Conservation (phyloP, 345 rosid species). For the Rhizophora mangle region DNA sequence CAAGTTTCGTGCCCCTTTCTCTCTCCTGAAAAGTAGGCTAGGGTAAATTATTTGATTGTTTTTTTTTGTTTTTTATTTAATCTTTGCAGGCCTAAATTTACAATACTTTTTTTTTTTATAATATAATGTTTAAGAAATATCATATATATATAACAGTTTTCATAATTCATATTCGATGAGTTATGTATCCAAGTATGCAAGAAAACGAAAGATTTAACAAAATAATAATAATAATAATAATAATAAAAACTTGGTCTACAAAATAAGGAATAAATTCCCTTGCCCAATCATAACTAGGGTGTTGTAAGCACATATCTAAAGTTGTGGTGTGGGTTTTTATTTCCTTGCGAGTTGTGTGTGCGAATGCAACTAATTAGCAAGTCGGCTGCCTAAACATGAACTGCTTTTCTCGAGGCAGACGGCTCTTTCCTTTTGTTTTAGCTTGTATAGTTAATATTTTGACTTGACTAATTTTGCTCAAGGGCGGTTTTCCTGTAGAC, state of each 20-base stretch:
- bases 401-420: conserved; percentile 16
- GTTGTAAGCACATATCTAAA: background rate
- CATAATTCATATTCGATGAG: too few relatives aligned
- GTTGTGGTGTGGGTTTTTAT: background rate
- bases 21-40: background rate
- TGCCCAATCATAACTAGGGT: too few relatives aligned
- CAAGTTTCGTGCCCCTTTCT: background rate
- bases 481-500: background rate
- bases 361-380: background rate
- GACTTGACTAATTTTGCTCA: conserved; percentile 15
- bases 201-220: too few relatives aligned
- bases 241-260: too few relatives aligned
- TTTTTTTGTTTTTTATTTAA: background rate
- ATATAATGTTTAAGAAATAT: too few relatives aligned
- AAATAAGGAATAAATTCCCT: too few relatives aligned
- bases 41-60: background rate
- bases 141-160: too few relatives aligned
- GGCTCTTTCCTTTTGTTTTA: conserved; percentile 1
- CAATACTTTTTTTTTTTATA: too few relatives aligned
- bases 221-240: too few relatives aligned
- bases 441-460: conserved; percentile 18
- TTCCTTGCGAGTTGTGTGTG: background rate
- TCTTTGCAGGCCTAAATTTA: background rate
- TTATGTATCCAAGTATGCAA: too few relatives aligned
- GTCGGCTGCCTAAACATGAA: conserved; percentile 9